phyloP scores from a whole-genome alignment of 495 filamentous ascomycete species.

The Apiosordaria backusii region DNA sequence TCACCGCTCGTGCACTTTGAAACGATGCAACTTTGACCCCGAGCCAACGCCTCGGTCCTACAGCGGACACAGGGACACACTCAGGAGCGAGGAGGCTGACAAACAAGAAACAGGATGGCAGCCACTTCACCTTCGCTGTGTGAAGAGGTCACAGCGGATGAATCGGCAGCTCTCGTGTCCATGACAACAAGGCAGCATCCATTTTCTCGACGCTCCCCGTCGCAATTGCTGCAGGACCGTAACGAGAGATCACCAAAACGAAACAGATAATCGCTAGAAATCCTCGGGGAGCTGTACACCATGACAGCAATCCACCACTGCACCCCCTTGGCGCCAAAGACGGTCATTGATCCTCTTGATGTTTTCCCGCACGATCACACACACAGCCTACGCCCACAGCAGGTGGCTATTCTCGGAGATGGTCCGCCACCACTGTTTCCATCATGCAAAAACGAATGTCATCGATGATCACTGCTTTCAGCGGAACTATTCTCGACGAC shows the following conservation, averaged over 20 bases:
- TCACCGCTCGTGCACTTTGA: neutral
- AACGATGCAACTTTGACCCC: slow-evolving; percentile 6
- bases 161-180: neutral
- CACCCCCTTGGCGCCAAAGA: neutral
- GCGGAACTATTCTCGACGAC: neutral
- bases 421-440: neutral
- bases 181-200: neutral
- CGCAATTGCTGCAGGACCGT: slow-evolving; percentile 9
- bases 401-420: neutral
- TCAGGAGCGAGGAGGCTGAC: neutral
- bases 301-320: neutral
- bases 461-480: slow-evolving; percentile 5
- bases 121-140: neutral
- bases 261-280: slow-evolving; percentile 5
- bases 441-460: neutral
- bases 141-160: neutral
- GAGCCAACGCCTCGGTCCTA: neutral
- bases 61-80: neutral
- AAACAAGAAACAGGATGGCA: neutral
- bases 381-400: slow-evolving; percentile 11
- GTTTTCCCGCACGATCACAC: neutral
- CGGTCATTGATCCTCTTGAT: neutral
- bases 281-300: neutral
- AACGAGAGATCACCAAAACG: slow-evolving; percentile 23
- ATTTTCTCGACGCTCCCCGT: slow-evolving; percentile 6